A percentile compares a stretch with the other conserved stretches of the same genome.
Conservation (phyloP, 371 early-diverging fungal genomes). For the Mucor ambiguus region DNA sequence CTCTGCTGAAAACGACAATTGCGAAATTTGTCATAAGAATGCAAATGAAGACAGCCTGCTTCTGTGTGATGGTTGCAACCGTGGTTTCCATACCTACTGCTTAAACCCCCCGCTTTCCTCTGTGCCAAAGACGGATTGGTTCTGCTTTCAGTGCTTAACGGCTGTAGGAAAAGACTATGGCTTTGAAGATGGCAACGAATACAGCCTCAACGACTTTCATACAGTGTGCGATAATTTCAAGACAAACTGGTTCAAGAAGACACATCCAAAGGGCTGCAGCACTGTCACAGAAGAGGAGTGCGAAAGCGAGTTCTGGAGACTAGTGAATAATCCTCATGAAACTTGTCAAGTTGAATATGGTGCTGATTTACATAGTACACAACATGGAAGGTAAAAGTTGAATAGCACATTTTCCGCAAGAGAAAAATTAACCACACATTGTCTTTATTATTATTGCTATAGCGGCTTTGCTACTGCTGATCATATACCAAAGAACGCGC, state of each 20-base stretch:
- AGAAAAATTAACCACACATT: no score
- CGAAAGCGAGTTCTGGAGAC: constrained; percentile 95
- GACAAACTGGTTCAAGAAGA: constrained; percentile 67
- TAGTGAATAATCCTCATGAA: constrained; percentile 85
- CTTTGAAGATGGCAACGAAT: constrained; percentile 86
- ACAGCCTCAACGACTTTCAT: constrained; percentile 81
- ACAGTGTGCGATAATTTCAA: constrained; percentile 82
- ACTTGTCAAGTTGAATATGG: constrained; percentile 95
- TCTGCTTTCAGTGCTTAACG: constrained; percentile 82
- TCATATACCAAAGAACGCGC: constrained; percentile 37
- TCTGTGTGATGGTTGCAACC: constrained; percentile 88
- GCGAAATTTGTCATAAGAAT: constrained; percentile 62
- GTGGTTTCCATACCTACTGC: constrained; percentile 83
- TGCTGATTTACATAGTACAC: constrained; percentile 90
- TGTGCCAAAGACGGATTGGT: constrained; percentile 84
- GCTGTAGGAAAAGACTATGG: constrained; percentile 88
- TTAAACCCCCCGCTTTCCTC: constrained; percentile 68
- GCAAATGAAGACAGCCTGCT: constrained; percentile 70
- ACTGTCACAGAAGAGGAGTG: constrained; percentile 78
- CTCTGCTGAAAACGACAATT: constrained; percentile 40
- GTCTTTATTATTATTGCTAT: not conserved
- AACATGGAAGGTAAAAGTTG: constrained; percentile 81
- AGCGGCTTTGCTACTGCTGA: constrained; percentile 30
- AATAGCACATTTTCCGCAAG: no score
- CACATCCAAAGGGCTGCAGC: constrained; percentile 9